These are phyloP conservation scores for Fomitiporia mediterranea DNA, from an alignment of 1,284 basidiomycete species.

Conservation along the genomic window DNA sequence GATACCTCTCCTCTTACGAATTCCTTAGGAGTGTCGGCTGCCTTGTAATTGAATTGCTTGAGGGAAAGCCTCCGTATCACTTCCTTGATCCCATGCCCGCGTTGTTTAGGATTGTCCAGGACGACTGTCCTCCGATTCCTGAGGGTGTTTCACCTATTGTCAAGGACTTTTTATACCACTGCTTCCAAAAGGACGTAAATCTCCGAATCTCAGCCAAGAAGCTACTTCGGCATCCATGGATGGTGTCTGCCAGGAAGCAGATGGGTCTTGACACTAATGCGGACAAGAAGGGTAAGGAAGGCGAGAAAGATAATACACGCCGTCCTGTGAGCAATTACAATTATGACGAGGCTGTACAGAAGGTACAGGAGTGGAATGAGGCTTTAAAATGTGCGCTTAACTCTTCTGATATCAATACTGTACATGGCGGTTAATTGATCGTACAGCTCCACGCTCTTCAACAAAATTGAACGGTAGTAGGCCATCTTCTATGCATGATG, in stretches of 20 bases:
- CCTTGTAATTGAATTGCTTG: constrained; percentile 93
- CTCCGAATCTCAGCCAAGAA: constrained; percentile 92
- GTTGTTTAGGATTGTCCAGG: constrained; percentile 95
- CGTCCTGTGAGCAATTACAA: constrained; percentile 71
- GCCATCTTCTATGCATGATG: constrained; percentile 31
- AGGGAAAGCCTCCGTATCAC: constrained; percentile 95
- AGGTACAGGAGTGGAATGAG: constrained; percentile 98
- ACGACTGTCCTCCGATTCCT: constrained; percentile 93
- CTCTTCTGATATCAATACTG: not conserved
- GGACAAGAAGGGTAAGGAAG: constrained; percentile 36
- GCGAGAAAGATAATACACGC: constrained; percentile 40
- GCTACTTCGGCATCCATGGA: constrained; percentile 92
- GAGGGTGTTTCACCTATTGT: constrained; percentile 92
- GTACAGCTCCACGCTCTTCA: constrained; percentile 51
- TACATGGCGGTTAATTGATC: not conserved
- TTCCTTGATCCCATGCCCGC: constrained; percentile 97
- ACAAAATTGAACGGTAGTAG: constrained; percentile 51
- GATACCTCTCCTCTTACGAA: constrained; percentile 13
- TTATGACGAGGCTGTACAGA: constrained; percentile 90
- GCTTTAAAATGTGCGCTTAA: constrained; percentile 82
- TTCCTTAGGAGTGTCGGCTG: constrained; percentile 81
- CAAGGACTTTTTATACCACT: constrained; percentile 94
- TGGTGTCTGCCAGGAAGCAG: constrained; percentile 80
- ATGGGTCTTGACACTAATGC: constrained; percentile 43
- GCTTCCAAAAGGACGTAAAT: constrained; percentile 97